Evolutionary conservation across 495 filamentous ascomycete genomes (phyloP).

Genomic region (Podospora bellae-mahoneyi): DNA sequence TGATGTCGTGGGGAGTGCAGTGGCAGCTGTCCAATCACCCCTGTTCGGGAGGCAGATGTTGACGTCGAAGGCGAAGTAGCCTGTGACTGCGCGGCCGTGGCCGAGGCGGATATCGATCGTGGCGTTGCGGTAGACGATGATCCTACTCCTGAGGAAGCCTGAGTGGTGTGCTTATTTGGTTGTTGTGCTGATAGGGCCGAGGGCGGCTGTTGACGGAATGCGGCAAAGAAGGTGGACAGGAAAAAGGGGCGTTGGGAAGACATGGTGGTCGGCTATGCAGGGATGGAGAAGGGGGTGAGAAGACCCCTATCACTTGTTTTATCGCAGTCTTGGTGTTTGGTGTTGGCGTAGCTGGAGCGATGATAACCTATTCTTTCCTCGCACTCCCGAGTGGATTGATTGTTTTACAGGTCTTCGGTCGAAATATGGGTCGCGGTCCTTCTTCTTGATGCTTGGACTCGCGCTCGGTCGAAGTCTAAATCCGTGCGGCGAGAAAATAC

Average conservation of each 20-base stretch:
- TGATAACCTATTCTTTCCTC: not conserved
- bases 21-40: constrained; percentile 44
- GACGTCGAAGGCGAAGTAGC: constrained; percentile 32
- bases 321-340: not conserved
- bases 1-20: constrained; percentile 42
- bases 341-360: not conserved
- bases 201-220: constrained; percentile 59
- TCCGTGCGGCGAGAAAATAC: not conserved
- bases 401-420: not conserved
- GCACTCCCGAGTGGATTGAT: not conserved
- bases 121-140: constrained; percentile 22
- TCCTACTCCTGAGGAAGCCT: constrained; percentile 32
- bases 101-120: constrained; percentile 28
- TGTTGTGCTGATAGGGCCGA: constrained; percentile 35
- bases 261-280: constrained; percentile 39
- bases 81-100: constrained; percentile 24
- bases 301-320: not conserved
- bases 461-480: not conserved
- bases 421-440: not conserved
- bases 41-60: constrained; percentile 35
- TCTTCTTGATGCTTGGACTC: not conserved
- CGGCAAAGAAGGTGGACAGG: constrained; percentile 79
- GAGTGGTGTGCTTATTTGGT: constrained; percentile 43
- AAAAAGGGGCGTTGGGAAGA: constrained; percentile 77
- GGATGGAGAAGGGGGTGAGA: constrained; percentile 5